Evolutionary conservation across 441 rosid genomes (phyloP).

Genomic region (Rhodomyrtus psidioides): DNA sequence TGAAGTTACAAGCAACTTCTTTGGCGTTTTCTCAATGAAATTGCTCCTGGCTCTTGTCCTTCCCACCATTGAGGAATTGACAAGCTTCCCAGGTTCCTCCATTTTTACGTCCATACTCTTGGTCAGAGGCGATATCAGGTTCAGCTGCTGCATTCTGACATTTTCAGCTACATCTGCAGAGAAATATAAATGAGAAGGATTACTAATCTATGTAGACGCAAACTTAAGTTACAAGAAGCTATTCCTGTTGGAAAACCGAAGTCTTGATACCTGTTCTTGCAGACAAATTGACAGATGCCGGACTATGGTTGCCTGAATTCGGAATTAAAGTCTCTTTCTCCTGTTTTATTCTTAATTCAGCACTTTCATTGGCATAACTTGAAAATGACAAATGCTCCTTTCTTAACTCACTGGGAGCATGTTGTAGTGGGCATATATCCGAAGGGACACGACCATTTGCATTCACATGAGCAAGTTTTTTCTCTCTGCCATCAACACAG

Average conservation of each 20-base stretch:
- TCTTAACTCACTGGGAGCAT: not conserved
- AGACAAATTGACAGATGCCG: not conserved
- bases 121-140: not conserved
- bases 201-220: not conserved
- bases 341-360: not conserved
- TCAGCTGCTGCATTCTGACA: not conserved
- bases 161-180: constrained; percentile 14
- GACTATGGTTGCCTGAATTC: not conserved
- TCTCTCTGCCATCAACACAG: not conserved
- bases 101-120: not conserved
- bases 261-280: not conserved
- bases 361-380: not conserved
- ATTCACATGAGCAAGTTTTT: not conserved
- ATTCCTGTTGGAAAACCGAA: not conserved
- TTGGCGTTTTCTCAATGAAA: constrained; percentile 10
- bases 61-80: constrained; percentile 1
- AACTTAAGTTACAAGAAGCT: not conserved
- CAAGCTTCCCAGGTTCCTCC: not conserved
- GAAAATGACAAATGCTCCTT: not conserved
- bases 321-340: not conserved
- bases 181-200: not conserved
- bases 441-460: not conserved
- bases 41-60: not conserved
- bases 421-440: not conserved
- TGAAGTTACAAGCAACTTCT: not conserved